phyloP scores from a whole-genome alignment of 441 rosid genomes.

The Macaranga tanarius region DNA sequence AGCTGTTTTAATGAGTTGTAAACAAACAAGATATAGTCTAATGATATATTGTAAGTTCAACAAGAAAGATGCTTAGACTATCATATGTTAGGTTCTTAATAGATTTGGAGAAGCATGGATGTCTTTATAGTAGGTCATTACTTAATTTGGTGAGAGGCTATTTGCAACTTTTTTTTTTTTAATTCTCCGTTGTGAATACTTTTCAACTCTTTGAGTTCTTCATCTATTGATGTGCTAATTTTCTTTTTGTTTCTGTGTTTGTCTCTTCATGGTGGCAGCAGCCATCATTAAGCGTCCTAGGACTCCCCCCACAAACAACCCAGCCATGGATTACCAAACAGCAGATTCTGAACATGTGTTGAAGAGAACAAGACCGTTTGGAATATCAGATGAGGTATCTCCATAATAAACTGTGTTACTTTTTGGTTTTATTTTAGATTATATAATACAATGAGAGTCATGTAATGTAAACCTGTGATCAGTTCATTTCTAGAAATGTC shows the following conservation, averaged over 20 bases:
- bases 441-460: background rate
- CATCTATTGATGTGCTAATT: background rate
- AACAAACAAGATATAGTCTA: background rate
- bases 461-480: constrained; percentile 6
- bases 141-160: background rate
- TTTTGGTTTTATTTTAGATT: background rate
- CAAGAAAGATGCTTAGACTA: background rate
- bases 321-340: constrained; percentile 65
- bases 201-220: constrained; percentile 8
- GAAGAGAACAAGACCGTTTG: constrained; percentile 70
- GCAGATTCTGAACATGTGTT: constrained; percentile 73
- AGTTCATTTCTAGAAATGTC: background rate
- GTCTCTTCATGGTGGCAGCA: constrained; percentile 39
- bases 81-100: constrained; percentile 13
- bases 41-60: background rate
- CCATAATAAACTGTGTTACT: background rate
- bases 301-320: constrained; percentile 60
- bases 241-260: background rate
- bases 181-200: background rate
- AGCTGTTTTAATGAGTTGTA: constrained; percentile 3
- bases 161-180: background rate
- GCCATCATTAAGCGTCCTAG: constrained; percentile 69
- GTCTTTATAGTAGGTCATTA: background rate
- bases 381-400: constrained; percentile 63
- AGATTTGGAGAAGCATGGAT: background rate